These are phyloP conservation scores for Andrographis paniculata DNA, from an alignment of 305 asterid species.

Conservation along the genomic window DNA sequence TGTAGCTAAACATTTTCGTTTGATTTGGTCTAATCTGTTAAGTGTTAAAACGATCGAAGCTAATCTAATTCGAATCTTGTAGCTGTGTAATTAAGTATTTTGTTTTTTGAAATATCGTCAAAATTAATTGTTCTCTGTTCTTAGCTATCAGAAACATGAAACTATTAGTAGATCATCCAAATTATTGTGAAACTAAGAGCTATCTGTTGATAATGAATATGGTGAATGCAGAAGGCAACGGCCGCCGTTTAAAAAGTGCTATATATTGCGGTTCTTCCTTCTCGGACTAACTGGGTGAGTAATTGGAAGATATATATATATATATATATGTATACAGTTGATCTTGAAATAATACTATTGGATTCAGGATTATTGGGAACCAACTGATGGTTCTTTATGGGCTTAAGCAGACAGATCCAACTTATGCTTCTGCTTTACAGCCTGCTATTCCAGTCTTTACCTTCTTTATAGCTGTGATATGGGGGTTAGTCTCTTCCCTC, in stretches of 20 bases:
- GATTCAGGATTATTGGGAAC: slow-evolving; percentile 68
- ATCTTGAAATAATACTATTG: slow-evolving; percentile 5
- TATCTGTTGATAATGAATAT: not conserved
- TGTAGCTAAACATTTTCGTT: too few species aligned
- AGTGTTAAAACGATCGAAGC: too few species aligned
- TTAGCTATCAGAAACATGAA: too few species aligned
- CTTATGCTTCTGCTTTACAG: slow-evolving; percentile 90
- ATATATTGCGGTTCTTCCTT: slow-evolving; percentile 50
- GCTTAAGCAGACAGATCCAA: slow-evolving; percentile 85
- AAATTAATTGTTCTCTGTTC: too few species aligned
- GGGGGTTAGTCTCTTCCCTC: slow-evolving; percentile 60
- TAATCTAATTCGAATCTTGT: too few species aligned
- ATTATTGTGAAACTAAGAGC: not conserved
- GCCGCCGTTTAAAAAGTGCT: slow-evolving; percentile 42
- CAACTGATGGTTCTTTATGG: slow-evolving; percentile 88
- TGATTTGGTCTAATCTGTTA: too few species aligned
- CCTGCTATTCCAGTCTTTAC: slow-evolving; percentile 94
- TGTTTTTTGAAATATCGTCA: too few species aligned
- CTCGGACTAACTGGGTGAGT: slow-evolving; percentile 91
- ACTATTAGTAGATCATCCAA: not conserved
- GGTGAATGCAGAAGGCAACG: slow-evolving; percentile 51
- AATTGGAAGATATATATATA: too few species aligned
- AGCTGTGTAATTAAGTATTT: too few species aligned
- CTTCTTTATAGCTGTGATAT: slow-evolving; percentile 62
- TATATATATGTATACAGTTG: too few species aligned